A percentile compares a stretch with the other conserved stretches of the same genome.
These are phyloP conservation scores for Suhomyces wounanorum DNA, from an alignment of 1,139 yeast genomes.

Conservation along the genomic window DNA sequence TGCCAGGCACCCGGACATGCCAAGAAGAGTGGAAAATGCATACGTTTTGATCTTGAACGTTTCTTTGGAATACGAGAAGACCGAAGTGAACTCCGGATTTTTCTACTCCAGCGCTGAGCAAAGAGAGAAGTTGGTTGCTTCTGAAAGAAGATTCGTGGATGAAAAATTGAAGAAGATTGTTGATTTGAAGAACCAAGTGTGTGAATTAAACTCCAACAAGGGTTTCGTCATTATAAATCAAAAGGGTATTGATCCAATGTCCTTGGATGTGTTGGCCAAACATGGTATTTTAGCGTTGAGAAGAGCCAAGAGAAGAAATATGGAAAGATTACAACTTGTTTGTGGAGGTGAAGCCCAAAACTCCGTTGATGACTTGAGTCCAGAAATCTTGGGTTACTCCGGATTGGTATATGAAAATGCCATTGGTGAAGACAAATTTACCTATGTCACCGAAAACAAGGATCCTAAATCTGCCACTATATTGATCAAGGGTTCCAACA, in stretches of 20 bases:
- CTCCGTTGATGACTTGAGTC: slow-evolving; percentile 91
- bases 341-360: slow-evolving; percentile 99
- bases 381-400: slow-evolving; percentile 83
- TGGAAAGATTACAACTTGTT: slow-evolving; percentile 96
- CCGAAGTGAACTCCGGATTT: slow-evolving; percentile 96
- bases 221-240: slow-evolving; percentile 96
- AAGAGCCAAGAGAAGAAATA: slow-evolving; percentile 97
- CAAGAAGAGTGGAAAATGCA: slow-evolving; percentile 81
- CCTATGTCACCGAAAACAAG: slow-evolving; percentile 89
- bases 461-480: slow-evolving; percentile 93
- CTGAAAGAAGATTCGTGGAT: slow-evolving; percentile 93
- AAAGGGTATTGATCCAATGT: slow-evolving; percentile 99
- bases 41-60: slow-evolving; percentile 86
- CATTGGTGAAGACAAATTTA: slow-evolving; percentile 96
- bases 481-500: slow-evolving; percentile 89
- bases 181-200: slow-evolving; percentile 88
- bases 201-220: slow-evolving; percentile 69
- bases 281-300: slow-evolving; percentile 92
- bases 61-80: slow-evolving; percentile 93
- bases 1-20: slow-evolving; percentile 99
- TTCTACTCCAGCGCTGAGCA: slow-evolving; percentile 95
- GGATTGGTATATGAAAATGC: slow-evolving; percentile 91
- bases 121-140: slow-evolving; percentile 90
- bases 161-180: slow-evolving; percentile 89
- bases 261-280: slow-evolving; percentile 90